A percentile compares a stretch with the other conserved stretches of the same genome.
These are phyloP conservation scores for Immersiporthe knoxdaviesiana DNA, from an alignment of 2,329 filamentous ascomycete genomes.

Conservation along the genomic window DNA sequence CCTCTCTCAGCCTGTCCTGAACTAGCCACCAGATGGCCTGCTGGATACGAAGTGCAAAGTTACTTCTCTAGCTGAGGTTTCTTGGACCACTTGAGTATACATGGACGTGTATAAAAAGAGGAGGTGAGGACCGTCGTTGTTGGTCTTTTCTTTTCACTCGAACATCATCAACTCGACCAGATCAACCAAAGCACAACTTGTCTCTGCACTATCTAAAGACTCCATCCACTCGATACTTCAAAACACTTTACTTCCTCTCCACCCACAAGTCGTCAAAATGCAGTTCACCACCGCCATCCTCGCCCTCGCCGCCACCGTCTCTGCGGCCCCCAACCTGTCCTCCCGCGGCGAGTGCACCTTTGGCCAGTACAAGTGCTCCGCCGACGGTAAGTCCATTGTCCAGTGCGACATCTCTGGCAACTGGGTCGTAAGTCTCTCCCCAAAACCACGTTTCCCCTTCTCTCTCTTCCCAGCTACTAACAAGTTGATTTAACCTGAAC, in stretches of 20 bases:
- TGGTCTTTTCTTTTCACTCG: background rate
- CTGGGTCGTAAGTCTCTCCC: constrained; percentile 21
- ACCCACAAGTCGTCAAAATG: constrained; percentile 23
- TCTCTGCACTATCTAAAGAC: background rate
- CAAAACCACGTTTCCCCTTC: no score
- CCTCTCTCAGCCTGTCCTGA: constrained; percentile 18
- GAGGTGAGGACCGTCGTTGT: background rate
- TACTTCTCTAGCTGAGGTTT: background rate
- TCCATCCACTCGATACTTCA: background rate
- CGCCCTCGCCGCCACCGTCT: constrained; percentile 28
- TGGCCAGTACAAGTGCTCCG: constrained; percentile 28
- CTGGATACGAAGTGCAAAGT: background rate
- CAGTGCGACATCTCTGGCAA: constrained; percentile 26
- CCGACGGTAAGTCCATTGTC: constrained; percentile 20
- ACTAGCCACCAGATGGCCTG: background rate
- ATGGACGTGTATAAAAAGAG: constrained; percentile 19
- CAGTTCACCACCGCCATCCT: constrained; percentile 27
- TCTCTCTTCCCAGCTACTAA: background rate
- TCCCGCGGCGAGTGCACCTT: constrained; percentile 23
- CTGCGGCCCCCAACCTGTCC: constrained; percentile 22
- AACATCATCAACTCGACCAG: constrained; percentile 6
- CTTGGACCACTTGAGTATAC: background rate
- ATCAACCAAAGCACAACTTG: background rate
- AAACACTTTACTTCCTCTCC: background rate
- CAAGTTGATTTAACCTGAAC: background rate